Evolutionary conservation across 176 grass and related monocot species (phyloP).

Genomic region (Avena eriantha): DNA sequence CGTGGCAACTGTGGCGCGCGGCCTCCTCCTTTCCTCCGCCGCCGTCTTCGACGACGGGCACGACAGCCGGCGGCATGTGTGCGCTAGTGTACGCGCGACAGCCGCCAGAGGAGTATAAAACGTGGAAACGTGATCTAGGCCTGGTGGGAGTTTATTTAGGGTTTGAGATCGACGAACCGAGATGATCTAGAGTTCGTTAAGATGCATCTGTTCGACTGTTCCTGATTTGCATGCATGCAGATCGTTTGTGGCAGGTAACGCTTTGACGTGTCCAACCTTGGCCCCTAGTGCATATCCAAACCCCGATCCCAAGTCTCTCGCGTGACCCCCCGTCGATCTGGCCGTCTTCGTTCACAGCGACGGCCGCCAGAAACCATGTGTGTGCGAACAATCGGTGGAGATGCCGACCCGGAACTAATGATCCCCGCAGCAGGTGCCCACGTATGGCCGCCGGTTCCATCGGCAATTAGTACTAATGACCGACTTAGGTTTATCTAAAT

Average conservation of each 20-base stretch:
- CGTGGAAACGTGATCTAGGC: not conserved
- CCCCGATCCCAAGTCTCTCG: not conserved
- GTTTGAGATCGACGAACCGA: conserved; percentile 7
- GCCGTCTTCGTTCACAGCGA: not conserved
- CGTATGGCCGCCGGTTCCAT: no score
- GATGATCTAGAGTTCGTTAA: conserved; percentile 18
- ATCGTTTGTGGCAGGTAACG: not conserved
- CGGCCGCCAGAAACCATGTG: not conserved
- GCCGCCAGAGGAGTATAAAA: conserved; percentile 5
- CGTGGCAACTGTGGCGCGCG: conserved; percentile 27
- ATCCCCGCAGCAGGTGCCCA: no score
- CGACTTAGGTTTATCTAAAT: no score
- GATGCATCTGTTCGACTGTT: conserved; percentile 2
- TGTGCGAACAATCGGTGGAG: not conserved
- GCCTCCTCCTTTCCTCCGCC: not conserved
- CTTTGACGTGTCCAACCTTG: not conserved
- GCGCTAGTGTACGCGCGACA: not conserved
- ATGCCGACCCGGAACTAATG: not conserved
- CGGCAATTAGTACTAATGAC: no score
- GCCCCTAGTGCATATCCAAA: not conserved
- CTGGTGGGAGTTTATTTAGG: not conserved
- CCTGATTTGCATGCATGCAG: conserved; percentile 15
- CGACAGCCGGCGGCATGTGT: conserved; percentile 40
- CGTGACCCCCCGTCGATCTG: not conserved
- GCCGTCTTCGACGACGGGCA: conserved; percentile 18